These are phyloP conservation scores for Penicillium palitans DNA, from an alignment of 2,329 filamentous ascomycete species.

Conservation along the genomic window DNA sequence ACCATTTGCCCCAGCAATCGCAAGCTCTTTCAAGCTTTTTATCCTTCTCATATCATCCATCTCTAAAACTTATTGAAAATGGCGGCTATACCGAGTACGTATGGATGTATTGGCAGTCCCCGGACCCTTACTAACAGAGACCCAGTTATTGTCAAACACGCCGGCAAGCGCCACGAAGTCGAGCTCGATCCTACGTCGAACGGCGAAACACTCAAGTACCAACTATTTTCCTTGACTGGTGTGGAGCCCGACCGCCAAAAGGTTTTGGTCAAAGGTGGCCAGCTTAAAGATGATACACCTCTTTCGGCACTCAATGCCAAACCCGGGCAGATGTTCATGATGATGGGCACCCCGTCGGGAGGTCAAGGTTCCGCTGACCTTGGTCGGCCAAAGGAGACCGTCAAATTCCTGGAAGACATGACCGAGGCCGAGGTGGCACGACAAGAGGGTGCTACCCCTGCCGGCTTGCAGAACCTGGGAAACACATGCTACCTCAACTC, in stretches of 20 bases:
- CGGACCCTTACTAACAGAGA: slow-evolving; percentile 24
- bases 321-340: slow-evolving; percentile 83
- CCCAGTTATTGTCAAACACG: slow-evolving; percentile 87
- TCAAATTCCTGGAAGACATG: slow-evolving; percentile 97
- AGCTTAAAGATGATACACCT: slow-evolving; percentile 92
- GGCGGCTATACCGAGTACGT: slow-evolving; percentile 58
- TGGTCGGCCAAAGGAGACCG: slow-evolving; percentile 71
- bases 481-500: slow-evolving; percentile 99
- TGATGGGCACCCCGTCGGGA: slow-evolving; percentile 86
- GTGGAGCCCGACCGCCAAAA: slow-evolving; percentile 97
- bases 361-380: slow-evolving; percentile 59
- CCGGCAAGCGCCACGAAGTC: slow-evolving; percentile 92
- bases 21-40: slow-evolving; percentile 12
- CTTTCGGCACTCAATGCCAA: slow-evolving; percentile 83
- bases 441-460: slow-evolving; percentile 79
- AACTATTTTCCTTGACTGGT: slow-evolving; percentile 90
- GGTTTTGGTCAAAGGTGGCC: slow-evolving; percentile 88
- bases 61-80: slow-evolving; percentile 37
- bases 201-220: slow-evolving; percentile 92
- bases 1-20: slow-evolving; percentile 14
- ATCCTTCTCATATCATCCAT: slow-evolving; percentile 9
- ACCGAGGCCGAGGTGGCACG: slow-evolving; percentile 86
- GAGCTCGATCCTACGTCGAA: slow-evolving; percentile 82
- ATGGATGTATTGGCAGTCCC: background rate
- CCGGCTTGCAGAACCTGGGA: slow-evolving; percentile 86